Percentiles rank a stretch among this genome's conserved stretches.
Evolutionary conservation across 2,329 filamentous ascomycete genomes (phyloP).

Genomic region (Simplicillium aogashimaense): DNA sequence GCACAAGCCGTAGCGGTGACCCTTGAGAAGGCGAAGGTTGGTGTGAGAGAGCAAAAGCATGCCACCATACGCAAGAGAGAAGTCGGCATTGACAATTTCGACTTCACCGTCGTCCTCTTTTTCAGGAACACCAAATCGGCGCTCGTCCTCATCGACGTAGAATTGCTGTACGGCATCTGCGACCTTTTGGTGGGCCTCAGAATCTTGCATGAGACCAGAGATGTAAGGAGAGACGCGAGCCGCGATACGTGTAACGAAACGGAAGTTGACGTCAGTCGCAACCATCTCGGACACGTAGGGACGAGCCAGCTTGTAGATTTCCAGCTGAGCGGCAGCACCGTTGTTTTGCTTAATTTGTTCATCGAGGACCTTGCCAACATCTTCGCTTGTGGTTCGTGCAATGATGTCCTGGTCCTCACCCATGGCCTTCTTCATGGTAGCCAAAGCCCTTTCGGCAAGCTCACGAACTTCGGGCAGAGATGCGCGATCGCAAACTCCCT

Average conservation of each 20-base stretch:
- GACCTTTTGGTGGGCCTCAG: conserved; percentile 51
- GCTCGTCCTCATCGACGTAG: conserved; percentile 76
- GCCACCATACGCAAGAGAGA: conserved; percentile 94
- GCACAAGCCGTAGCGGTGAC: conserved; percentile 72
- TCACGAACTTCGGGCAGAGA: conserved; percentile 93
- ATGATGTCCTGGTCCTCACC: conserved; percentile 56
- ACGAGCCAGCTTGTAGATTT: conserved; percentile 58
- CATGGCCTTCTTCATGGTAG: conserved; percentile 93
- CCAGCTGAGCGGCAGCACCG: conserved; percentile 47
- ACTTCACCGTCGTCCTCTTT: conserved; percentile 86
- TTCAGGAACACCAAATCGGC: conserved; percentile 74
- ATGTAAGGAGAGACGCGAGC: conserved; percentile 66
- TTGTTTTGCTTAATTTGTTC: conserved; percentile 63
- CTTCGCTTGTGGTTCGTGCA: conserved; percentile 58
- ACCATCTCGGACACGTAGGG: conserved; percentile 77
- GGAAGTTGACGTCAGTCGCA: conserved; percentile 76
- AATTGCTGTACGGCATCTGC: conserved; percentile 65
- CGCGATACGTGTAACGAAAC: conserved; percentile 64
- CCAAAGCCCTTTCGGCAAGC: conserved; percentile 70
- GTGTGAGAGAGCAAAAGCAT: conserved; percentile 96
- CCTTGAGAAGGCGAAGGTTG: conserved; percentile 87
- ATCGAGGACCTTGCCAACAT: conserved; percentile 67
- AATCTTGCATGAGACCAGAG: conserved; percentile 53
- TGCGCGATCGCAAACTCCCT: conserved; percentile 76
- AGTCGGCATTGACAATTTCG: conserved; percentile 96